These are phyloP conservation scores for Erythrophleum ivorense DNA, from an alignment of 331 rosid species.

Conservation along the genomic window DNA sequence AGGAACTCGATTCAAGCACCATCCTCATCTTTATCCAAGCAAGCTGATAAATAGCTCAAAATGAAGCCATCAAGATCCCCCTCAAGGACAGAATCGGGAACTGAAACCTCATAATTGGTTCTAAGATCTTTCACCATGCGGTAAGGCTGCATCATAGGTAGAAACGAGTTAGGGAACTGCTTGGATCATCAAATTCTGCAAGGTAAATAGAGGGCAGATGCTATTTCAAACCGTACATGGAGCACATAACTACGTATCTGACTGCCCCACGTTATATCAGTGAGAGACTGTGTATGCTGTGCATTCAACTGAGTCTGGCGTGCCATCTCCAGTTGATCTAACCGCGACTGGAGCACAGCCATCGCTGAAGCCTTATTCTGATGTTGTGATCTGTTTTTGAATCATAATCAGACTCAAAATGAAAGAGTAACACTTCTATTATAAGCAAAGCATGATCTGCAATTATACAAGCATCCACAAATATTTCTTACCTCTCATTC, in stretches of 20 bases:
- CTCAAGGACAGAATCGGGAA: constrained; percentile 87
- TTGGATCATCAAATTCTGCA: constrained; percentile 11
- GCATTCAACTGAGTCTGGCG: constrained; percentile 90
- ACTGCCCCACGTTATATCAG: constrained; percentile 96
- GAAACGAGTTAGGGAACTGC: constrained; percentile 24
- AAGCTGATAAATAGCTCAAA: constrained; percentile 80
- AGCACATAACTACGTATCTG: constrained; percentile 96
- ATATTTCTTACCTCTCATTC: constrained; percentile 74
- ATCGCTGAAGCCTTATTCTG: constrained; percentile 89
- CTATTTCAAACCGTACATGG: constrained; percentile 63
- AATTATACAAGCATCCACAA: background rate
- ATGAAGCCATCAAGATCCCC: constrained; percentile 91
- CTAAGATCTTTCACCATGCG: constrained; percentile 97
- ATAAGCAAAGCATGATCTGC: constrained; percentile 12
- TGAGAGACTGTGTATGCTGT: constrained; percentile 82
- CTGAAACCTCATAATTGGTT: constrained; percentile 87
- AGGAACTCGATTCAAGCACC: constrained; percentile 43
- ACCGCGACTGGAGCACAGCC: constrained; percentile 90
- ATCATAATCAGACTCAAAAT: constrained; percentile 26
- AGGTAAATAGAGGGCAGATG: constrained; percentile 9
- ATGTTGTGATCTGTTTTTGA: constrained; percentile 82
- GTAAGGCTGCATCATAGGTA: constrained; percentile 74
- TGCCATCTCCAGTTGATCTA: constrained; percentile 89
- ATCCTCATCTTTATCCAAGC: constrained; percentile 71
- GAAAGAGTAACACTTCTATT: background rate